These are phyloP conservation scores for Fermentozyma sake DNA, from an alignment of 1,139 yeast genomes.

Conservation along the genomic window DNA sequence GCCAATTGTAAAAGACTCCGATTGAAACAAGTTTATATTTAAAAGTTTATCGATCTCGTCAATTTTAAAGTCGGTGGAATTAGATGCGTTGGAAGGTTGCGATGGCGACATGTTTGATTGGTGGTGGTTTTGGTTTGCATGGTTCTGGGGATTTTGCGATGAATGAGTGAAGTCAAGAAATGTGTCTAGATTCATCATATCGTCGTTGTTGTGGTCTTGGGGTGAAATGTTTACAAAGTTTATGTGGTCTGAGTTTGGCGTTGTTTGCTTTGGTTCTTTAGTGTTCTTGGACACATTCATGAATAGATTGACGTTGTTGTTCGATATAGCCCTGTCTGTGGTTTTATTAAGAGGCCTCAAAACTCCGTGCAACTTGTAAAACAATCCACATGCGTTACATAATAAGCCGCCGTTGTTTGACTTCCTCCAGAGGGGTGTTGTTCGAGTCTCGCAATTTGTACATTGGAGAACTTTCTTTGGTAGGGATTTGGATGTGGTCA, in stretches of 20 bases:
- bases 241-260: too few species aligned
- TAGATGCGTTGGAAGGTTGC: slow-evolving; percentile 1
- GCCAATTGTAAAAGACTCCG: slow-evolving; percentile 24
- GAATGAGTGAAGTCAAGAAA: slow-evolving; percentile 6
- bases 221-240: too few species aligned
- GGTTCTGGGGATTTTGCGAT: slow-evolving; percentile 2
- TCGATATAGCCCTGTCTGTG: slow-evolving; percentile 7
- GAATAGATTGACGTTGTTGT: slow-evolving; percentile 7
- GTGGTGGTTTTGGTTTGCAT: slow-evolving; percentile 3
- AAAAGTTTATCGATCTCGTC: slow-evolving; percentile 42
- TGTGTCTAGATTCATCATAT: slow-evolving; percentile 7
- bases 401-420: slow-evolving; percentile 41
- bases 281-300: background rate
- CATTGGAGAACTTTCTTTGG: slow-evolving; percentile 33
- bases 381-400: slow-evolving; percentile 48
- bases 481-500: slow-evolving; percentile 3
- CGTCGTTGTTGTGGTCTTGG: slow-evolving; percentile 3
- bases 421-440: slow-evolving; percentile 47
- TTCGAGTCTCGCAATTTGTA: slow-evolving; percentile 41
- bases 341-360: slow-evolving; percentile 34
- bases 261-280: background rate
- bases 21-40: slow-evolving; percentile 37
- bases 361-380: slow-evolving; percentile 43
- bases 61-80: slow-evolving; percentile 9
- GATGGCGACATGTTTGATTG: slow-evolving; percentile 6